Conservation (phyloP, 164 flowering plant species). For the Saururus chinensis region DNA sequence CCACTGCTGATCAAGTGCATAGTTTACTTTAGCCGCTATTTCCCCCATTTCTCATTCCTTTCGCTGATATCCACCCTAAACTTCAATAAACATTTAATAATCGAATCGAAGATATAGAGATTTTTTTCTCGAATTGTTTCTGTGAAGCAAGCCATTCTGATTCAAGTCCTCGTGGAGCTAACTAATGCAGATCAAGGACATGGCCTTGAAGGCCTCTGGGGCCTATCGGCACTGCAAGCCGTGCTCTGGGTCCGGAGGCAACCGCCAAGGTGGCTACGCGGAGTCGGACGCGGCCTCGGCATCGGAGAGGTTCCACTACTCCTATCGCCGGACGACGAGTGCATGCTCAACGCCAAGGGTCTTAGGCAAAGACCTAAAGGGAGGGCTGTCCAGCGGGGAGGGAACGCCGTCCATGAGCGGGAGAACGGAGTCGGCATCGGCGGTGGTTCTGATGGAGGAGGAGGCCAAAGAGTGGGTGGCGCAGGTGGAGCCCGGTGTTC, state of each 20-base stretch:
- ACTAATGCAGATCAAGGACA: slow-evolving; percentile 71
- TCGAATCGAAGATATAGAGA: too few relatives aligned
- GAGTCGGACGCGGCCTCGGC: slow-evolving; percentile 61
- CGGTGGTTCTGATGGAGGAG: slow-evolving; percentile 64
- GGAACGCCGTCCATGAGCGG: slow-evolving; percentile 65
- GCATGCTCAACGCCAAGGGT: slow-evolving; percentile 51
- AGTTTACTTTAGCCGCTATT: too few relatives aligned
- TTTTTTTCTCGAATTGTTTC: not conserved
- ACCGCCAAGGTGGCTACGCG: slow-evolving; percentile 27
- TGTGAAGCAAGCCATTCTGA: not conserved
- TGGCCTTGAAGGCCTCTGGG: slow-evolving; percentile 87
- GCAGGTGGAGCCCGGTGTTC: slow-evolving; percentile 95
- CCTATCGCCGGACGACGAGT: slow-evolving; percentile 59
- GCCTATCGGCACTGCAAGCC: slow-evolving; percentile 88
- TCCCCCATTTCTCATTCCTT: too few relatives aligned
- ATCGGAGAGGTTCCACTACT: slow-evolving; percentile 50
- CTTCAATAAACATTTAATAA: too few relatives aligned
- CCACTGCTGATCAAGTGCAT: too few relatives aligned
- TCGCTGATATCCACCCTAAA: too few relatives aligned
- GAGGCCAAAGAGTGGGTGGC: slow-evolving; percentile 96
- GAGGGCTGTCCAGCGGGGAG: slow-evolving; percentile 67
- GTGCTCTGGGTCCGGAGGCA: slow-evolving; percentile 48
- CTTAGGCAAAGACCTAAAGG: slow-evolving; percentile 70
- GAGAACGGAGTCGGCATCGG: slow-evolving; percentile 36
- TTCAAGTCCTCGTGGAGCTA: not conserved